phyloP scores from a whole-genome alignment of 108 stramenopile genomes.

The Stephanodiscus triporus region DNA sequence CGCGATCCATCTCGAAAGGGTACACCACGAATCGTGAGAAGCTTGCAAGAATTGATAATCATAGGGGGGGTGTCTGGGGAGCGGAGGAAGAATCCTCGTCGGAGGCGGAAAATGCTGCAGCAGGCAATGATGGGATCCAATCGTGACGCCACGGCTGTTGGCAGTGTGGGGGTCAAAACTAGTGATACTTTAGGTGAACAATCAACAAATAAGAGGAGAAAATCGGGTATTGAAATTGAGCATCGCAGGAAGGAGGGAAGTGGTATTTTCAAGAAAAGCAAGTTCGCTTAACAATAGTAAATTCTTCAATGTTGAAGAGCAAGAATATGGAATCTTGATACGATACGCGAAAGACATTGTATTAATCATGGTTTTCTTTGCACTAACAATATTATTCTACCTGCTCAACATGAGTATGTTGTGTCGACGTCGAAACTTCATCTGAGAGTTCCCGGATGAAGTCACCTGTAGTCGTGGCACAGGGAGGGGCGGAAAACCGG shows the following conservation, averaged over 20 bases:
- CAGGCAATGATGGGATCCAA: constrained; percentile 27
- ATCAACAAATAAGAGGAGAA: neutral
- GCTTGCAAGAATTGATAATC: constrained; percentile 55
- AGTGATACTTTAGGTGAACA: neutral
- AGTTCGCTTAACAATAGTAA: neutral
- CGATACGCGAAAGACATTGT: too few species aligned
- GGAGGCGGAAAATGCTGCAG: constrained; percentile 60
- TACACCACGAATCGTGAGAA: constrained; percentile 41
- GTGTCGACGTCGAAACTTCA: too few species aligned
- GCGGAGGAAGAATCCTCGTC: constrained; percentile 80
- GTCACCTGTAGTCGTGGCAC: too few species aligned
- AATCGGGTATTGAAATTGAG: neutral
- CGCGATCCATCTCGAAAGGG: neutral
- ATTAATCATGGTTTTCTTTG: too few species aligned
- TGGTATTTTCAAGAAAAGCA: neutral
- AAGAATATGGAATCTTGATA: too few species aligned
- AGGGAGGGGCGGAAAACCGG: too few species aligned
- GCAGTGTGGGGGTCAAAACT: neutral
- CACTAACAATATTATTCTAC: too few species aligned
- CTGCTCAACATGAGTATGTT: too few species aligned
- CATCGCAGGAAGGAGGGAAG: neutral
- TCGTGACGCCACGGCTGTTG: neutral
- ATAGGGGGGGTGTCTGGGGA: constrained; percentile 55
- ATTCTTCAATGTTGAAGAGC: neutral
- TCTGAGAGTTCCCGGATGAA: too few species aligned